These are phyloP conservation scores for Licmophora abbreviata DNA, from an alignment of 108 stramenopile species.

Conservation along the genomic window DNA sequence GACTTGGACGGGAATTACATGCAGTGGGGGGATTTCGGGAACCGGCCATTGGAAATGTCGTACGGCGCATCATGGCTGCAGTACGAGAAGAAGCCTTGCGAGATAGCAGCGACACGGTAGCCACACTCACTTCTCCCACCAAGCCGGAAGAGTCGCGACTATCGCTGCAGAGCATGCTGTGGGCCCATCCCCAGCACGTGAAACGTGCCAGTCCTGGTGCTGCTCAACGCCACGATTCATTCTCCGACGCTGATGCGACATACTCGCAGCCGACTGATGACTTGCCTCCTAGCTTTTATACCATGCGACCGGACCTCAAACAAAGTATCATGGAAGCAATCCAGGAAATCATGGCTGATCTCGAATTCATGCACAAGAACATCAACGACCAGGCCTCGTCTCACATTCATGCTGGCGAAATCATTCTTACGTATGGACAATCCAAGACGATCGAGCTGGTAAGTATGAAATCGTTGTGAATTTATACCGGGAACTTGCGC, in stretches of 20 bases:
- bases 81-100: conserved; percentile 64
- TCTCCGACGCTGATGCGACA: conserved; percentile 19
- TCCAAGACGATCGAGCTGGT: conserved; percentile 80
- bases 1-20: conserved; percentile 67
- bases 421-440: conserved; percentile 84
- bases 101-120: conserved; percentile 6
- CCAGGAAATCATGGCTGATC: conserved; percentile 75
- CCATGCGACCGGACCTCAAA: conserved; percentile 54
- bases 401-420: conserved; percentile 94
- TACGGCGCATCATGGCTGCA: conserved; percentile 72
- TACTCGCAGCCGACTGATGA: conserved; percentile 10
- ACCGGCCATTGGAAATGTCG: conserved; percentile 77
- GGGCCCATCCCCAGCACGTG: conserved; percentile 76
- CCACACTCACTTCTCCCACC: not conserved
- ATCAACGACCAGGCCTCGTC: conserved; percentile 84
- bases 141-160: conserved; percentile 10
- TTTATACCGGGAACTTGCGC: too few species aligned
- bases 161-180: conserved; percentile 75
- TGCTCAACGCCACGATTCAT: conserved; percentile 21
- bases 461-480: too few species aligned
- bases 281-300: conserved; percentile 49
- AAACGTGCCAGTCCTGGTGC: conserved; percentile 1
- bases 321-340: conserved; percentile 83
- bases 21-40: conserved; percentile 72
- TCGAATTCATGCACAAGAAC: conserved; percentile 81